phyloP scores from a whole-genome alignment of 306 rosid species.

The Crotalaria pallida region DNA sequence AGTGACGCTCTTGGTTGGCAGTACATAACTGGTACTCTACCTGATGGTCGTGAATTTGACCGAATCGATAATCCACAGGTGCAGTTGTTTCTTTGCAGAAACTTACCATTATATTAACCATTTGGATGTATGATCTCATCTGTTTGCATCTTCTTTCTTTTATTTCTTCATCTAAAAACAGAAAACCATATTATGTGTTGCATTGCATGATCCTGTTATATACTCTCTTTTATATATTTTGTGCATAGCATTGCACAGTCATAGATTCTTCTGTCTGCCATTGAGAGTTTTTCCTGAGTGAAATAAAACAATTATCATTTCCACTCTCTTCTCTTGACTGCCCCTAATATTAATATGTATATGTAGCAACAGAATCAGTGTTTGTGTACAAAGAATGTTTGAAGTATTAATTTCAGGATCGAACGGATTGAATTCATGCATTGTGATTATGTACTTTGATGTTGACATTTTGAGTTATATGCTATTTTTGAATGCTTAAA shows the following conservation, averaged over 20 bases:
- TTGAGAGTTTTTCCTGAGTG: not conserved
- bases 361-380: not conserved
- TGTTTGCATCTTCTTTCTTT: not conserved
- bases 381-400: not conserved
- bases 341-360: not conserved
- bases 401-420: not conserved
- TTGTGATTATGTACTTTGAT: not conserved
- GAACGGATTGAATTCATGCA: not conserved
- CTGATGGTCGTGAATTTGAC: constrained; percentile 93
- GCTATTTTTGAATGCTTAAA: constrained; percentile 12
- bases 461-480: not conserved
- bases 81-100: constrained; percentile 18
- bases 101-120: not conserved
- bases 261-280: not conserved
- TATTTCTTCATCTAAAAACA: not conserved
- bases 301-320: not conserved
- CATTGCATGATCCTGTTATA: not conserved
- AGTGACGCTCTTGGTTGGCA: constrained; percentile 99
- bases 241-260: not conserved
- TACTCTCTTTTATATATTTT: not conserved
- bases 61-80: constrained; percentile 99
- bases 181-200: not conserved
- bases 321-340: not conserved
- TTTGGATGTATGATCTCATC: not conserved
- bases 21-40: constrained; percentile 89